Evolutionary conservation across 2,329 filamentous ascomycete genomes (phyloP).

Genomic region (Xenosphaeropsis pyriputrescens): DNA sequence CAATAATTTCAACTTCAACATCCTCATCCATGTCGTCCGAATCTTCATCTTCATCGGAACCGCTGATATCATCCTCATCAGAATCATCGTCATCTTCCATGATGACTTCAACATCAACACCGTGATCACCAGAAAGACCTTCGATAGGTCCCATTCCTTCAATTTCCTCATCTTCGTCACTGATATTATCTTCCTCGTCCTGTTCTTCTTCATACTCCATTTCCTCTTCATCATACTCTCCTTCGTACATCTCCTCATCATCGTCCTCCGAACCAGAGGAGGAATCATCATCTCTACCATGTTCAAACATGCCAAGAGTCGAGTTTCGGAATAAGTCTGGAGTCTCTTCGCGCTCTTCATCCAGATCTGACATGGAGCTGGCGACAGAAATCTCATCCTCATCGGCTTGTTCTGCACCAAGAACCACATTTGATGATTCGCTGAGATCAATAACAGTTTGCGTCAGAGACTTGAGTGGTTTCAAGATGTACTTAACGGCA

Average conservation of each 20-base stretch:
- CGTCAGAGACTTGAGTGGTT: slow-evolving; percentile 75
- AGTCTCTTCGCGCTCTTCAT: slow-evolving; percentile 82
- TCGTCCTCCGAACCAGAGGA: slow-evolving; percentile 57
- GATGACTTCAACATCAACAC: slow-evolving; percentile 54
- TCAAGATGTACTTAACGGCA: slow-evolving; percentile 90
- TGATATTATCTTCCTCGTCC: slow-evolving; percentile 76
- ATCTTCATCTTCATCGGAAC: slow-evolving; percentile 43
- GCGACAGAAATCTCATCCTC: slow-evolving; percentile 82
- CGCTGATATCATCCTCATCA: slow-evolving; percentile 40
- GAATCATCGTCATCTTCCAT: slow-evolving; percentile 64
- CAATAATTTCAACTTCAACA: slow-evolving; percentile 28
- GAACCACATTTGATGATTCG: slow-evolving; percentile 49
- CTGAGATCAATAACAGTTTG: slow-evolving; percentile 78
- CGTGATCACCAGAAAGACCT: slow-evolving; percentile 47
- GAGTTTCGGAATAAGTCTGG: slow-evolving; percentile 96
- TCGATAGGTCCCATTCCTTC: slow-evolving; percentile 79
- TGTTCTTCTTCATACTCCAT: slow-evolving; percentile 87
- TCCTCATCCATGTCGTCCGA: slow-evolving; percentile 37
- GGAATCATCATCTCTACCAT: slow-evolving; percentile 66
- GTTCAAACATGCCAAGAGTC: slow-evolving; percentile 86
- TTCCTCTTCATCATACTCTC: slow-evolving; percentile 75
- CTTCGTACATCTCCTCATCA: slow-evolving; percentile 85
- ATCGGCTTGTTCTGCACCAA: slow-evolving; percentile 50
- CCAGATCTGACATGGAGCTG: slow-evolving; percentile 78
- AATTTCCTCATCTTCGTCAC: slow-evolving; percentile 73